Conservation (phyloP, 768 basidiomycete species). For the Gyrodon lividus region DNA sequence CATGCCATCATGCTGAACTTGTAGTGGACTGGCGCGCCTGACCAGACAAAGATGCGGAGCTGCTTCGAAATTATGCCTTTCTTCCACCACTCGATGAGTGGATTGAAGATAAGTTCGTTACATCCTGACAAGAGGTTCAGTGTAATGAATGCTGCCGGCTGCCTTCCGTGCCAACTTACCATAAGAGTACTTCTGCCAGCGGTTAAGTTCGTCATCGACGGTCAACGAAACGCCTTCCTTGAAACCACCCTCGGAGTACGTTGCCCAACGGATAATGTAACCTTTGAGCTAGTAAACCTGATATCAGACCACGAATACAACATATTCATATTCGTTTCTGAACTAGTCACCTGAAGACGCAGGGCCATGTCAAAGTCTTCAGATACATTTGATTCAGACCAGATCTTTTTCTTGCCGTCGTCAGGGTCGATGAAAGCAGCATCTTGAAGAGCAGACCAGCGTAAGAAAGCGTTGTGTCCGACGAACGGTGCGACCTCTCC, state of each 20-base stretch:
- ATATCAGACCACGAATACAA: constrained; percentile 59
- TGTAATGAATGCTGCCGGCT: constrained; percentile 10
- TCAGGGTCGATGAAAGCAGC: constrained; percentile 64
- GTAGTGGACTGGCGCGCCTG: constrained; percentile 73
- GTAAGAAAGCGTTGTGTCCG: constrained; percentile 85
- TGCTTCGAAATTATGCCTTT: constrained; percentile 83
- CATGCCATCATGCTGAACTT: constrained; percentile 66
- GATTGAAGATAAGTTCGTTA: constrained; percentile 78
- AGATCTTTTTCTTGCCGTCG: constrained; percentile 64
- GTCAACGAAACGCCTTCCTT: constrained; percentile 92
- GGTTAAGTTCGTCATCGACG: constrained; percentile 85
- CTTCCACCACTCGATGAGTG: constrained; percentile 73
- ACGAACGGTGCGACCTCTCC: constrained; percentile 79
- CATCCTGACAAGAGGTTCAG: constrained; percentile 28
- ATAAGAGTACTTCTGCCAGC: constrained; percentile 91
- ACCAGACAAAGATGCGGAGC: constrained; percentile 76
- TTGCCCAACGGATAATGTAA: constrained; percentile 57
- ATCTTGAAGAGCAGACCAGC: constrained; percentile 91
- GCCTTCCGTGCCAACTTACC: constrained; percentile 45
- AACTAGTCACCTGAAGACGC: constrained; percentile 44
- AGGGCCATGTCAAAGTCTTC: constrained; percentile 73
- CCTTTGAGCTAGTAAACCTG: constrained; percentile 28
- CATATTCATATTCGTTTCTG: accelerated
- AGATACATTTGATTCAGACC: constrained; percentile 66
- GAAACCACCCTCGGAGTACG: constrained; percentile 84